Conservation (phyloP, 1,139 yeast genomes). For the Debaryomyces sp. region DNA sequence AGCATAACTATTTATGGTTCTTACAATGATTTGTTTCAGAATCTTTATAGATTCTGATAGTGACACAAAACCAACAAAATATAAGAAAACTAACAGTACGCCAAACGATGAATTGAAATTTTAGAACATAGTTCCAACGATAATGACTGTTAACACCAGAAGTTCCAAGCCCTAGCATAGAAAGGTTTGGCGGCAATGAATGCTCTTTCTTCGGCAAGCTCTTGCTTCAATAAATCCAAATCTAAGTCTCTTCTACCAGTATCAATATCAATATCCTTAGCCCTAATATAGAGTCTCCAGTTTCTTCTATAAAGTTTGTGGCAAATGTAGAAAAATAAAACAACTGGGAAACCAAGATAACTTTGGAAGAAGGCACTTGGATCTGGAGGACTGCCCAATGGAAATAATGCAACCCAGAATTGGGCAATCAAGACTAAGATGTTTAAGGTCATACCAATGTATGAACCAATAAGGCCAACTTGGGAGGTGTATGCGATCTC, state of each 20-base stretch:
- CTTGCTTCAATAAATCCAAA: conserved; percentile 65
- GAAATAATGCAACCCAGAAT: conserved; percentile 78
- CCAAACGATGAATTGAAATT: neutral
- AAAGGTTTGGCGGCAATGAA: conserved; percentile 53
- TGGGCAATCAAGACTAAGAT: conserved; percentile 72
- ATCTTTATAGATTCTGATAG: too few species aligned
- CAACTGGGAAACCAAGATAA: conserved; percentile 65
- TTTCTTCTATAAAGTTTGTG: conserved; percentile 61
- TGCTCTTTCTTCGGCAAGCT: conserved; percentile 63
- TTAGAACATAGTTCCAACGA: neutral
- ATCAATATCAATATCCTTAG: conserved; percentile 62
- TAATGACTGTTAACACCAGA: conserved; percentile 57
- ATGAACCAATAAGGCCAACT: conserved; percentile 72
- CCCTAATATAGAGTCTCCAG: conserved; percentile 49
- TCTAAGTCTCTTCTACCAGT: conserved; percentile 73
- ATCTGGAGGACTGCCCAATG: conserved; percentile 58
- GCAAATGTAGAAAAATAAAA: conserved; percentile 55
- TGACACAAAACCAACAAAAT: too few species aligned
- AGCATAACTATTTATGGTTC: too few species aligned
- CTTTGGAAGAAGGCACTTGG: conserved; percentile 62
- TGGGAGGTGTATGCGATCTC: conserved; percentile 74
- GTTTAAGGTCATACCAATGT: conserved; percentile 62
- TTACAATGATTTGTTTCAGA: too few species aligned
- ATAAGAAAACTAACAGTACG: neutral
- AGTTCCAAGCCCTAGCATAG: conserved; percentile 50